Conservation (phyloP, 352 stramenopile genomes). For the Phytophthora multivora region DNA sequence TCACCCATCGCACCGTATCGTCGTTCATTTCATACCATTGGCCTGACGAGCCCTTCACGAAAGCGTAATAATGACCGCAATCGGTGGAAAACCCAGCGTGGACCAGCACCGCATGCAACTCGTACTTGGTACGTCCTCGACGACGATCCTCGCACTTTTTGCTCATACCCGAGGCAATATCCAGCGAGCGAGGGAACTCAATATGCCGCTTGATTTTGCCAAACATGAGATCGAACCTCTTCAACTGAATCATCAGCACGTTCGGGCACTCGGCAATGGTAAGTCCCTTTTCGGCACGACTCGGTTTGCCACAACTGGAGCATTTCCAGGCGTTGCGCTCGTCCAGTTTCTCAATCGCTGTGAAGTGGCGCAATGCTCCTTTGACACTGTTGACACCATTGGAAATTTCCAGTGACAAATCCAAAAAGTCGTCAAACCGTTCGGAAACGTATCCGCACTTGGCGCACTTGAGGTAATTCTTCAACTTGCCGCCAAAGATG, state of each 20-base stretch:
- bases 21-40: slow-evolving; percentile 95
- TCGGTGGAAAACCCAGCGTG: slow-evolving; percentile 89
- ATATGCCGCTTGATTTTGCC: slow-evolving; percentile 92
- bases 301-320: slow-evolving; percentile 74
- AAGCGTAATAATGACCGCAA: slow-evolving; percentile 92
- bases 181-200: slow-evolving; percentile 68
- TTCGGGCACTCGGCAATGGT: slow-evolving; percentile 84
- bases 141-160: slow-evolving; percentile 58
- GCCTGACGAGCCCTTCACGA: slow-evolving; percentile 86
- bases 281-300: slow-evolving; percentile 81
- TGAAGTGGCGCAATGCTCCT: slow-evolving; percentile 83
- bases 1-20: slow-evolving; percentile 85
- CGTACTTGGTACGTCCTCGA: slow-evolving; percentile 64
- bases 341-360: slow-evolving; percentile 82
- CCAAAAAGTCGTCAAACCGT: slow-evolving; percentile 85
- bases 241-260: slow-evolving; percentile 90
- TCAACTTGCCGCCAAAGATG: slow-evolving; percentile 86
- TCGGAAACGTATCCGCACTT: slow-evolving; percentile 85
- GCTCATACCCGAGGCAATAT: slow-evolving; percentile 66
- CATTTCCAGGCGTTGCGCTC: slow-evolving; percentile 89
- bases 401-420: slow-evolving; percentile 89
- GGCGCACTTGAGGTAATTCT: slow-evolving; percentile 84
- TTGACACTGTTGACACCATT: slow-evolving; percentile 76
- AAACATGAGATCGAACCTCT: slow-evolving; percentile 88
- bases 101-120: slow-evolving; percentile 85